These are phyloP conservation scores for Phialocephala subalpina DNA, from an alignment of 2,329 filamentous ascomycete genomes.

Conservation along the genomic window DNA sequence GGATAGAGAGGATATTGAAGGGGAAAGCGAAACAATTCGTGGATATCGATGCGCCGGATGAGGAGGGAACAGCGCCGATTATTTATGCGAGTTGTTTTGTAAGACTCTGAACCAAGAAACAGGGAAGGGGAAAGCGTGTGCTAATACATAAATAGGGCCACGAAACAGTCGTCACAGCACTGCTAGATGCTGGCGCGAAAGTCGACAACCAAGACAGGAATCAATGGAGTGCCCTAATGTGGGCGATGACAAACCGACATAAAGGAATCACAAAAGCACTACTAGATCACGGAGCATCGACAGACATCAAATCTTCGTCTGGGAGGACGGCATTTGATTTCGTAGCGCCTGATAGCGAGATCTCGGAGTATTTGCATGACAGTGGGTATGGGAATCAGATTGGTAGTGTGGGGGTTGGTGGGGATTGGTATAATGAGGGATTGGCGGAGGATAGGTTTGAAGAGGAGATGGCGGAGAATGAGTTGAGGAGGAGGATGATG, in stretches of 20 bases:
- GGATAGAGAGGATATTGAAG: conserved; percentile 77
- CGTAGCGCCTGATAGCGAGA: conserved; percentile 92
- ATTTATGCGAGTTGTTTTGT: conserved; percentile 99
- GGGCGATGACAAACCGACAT: conserved; percentile 99
- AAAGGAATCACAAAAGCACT: conserved; percentile 94
- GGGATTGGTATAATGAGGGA: conserved; percentile 94
- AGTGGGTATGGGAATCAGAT: conserved; percentile 82
- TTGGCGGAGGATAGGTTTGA: conserved; percentile 95
- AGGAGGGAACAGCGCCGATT: conserved; percentile 93
- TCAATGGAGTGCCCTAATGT: conserved; percentile 98
- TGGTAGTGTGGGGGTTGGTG: conserved; percentile 78
- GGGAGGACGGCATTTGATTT: conserved; percentile 97
- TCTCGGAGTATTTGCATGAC: conserved; percentile 93
- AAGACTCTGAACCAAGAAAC: conserved; percentile 49
- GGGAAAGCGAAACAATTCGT: conserved; percentile 79
- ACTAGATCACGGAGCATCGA: conserved; percentile 92
- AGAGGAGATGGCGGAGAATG: conserved; percentile 96
- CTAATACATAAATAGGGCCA: conserved; percentile 69
- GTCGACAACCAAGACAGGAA: conserved; percentile 96
- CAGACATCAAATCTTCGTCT: conserved; percentile 92
- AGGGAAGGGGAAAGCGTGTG: background rate
- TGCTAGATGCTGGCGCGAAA: conserved; percentile 85
- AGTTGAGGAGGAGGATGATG: conserved; percentile 97
- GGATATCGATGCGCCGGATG: conserved; percentile 87
- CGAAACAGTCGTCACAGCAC: conserved; percentile 82